Base-by-base conservation (phyloP, 176 grass and related monocot species). In the Aechmea fasciata region DNA sequence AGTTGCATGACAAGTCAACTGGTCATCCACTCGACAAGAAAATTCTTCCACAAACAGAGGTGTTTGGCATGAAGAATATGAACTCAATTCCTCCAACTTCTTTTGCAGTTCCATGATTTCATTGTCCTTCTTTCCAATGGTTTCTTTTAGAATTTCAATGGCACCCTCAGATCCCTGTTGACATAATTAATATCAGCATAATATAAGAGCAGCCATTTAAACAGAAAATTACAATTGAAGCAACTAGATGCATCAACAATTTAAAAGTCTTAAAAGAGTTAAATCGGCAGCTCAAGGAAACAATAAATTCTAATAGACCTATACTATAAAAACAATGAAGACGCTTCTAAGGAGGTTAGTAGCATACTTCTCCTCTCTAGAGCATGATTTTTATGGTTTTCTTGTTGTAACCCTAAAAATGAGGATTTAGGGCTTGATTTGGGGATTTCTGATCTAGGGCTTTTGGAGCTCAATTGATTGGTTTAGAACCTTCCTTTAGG, bases 151-250 rank as follows among this genome's bases (percentile, higher is more conserved):
- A 62, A 26, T 78, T 72, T 72, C 51, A 71, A 15, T 63, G 54
- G 71, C 78, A 51, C 69, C 78, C 71, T 91, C 80, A 11, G 83
- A 91, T 24, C 81, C 88, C 88, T 91, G 70, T 29, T 54, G 24
- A 14, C 55, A 79, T 69, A 47, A 75, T n/a, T 29, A 67, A 67
- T n/a, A n/a, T 78, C 69, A 57, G 67, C 10, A 70, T 19, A 13
- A 48, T 67, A 53, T 22, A 9, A 76, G 29, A 20, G 11, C 70
- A 49, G 49, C 20, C 47, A 61, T 47, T 13, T 17, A 73, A 3
- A 25, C 17, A 67, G 11, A 48, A 54, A 65, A 57, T 22, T 47
- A 13, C 11, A 52, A 64, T 50, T 17, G 19, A 59, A 59, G n/a
- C 10, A 59, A 17, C 14, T 17, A 59, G 19, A 59, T 18, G 9